Percentiles rank a stretch among this genome's conserved stretches.
Conservation (phyloP, 495 filamentous ascomycete species). For the Parathielavia hyrcaniae region DNA sequence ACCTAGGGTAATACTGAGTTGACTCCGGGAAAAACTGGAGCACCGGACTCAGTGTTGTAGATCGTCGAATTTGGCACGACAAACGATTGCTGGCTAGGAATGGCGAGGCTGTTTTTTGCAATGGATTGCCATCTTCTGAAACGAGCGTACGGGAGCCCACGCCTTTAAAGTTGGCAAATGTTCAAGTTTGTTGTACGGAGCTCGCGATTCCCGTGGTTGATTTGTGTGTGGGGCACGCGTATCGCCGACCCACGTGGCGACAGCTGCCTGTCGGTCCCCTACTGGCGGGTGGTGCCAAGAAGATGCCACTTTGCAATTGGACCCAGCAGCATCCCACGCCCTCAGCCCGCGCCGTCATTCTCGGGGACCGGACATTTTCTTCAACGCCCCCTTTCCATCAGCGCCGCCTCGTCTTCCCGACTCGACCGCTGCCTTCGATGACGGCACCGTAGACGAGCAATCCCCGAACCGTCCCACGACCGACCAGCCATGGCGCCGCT, state of each 20-base stretch:
- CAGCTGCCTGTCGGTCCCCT: conserved; percentile 7
- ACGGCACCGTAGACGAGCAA: conserved; percentile 13
- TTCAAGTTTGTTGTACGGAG: too few species aligned
- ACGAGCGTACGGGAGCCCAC: too few species aligned
- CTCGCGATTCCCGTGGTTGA: background rate
- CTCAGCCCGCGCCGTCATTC: background rate
- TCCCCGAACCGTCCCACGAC: background rate
- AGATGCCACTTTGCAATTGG: background rate
- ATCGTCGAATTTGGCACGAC: too few species aligned
- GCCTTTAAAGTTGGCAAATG: too few species aligned
- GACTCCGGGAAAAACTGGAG: too few species aligned
- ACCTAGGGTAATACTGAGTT: too few species aligned
- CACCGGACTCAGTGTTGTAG: too few species aligned
- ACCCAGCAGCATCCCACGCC: conserved; percentile 4
- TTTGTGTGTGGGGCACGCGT: background rate
- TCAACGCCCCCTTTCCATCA: background rate
- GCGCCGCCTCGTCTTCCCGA: background rate
- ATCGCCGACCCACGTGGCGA: background rate
- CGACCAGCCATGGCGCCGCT: conserved; percentile 52
- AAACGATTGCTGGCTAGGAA: too few species aligned
- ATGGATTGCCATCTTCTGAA: too few species aligned
- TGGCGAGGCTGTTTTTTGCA: too few species aligned
- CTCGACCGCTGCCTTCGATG: conserved; percentile 18
- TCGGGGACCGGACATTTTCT: background rate
- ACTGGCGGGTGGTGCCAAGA: conserved; percentile 8